phyloP scores from a whole-genome alignment of 352 stramenopile genomes.

The Phytophthora hibernalis region DNA sequence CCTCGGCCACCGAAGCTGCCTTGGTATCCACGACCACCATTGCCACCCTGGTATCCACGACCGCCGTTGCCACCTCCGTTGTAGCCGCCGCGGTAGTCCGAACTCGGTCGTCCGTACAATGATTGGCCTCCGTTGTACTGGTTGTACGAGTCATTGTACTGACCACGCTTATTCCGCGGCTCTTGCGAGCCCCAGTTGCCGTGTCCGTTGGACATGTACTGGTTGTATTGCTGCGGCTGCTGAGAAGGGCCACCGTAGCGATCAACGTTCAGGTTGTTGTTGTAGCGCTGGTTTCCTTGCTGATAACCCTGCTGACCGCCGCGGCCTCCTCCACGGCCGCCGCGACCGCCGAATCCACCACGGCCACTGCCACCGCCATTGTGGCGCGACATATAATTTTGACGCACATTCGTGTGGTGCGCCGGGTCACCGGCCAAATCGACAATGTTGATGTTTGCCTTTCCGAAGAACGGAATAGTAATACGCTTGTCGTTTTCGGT shows the following conservation, averaged over 20 bases:
- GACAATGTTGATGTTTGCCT: constrained; percentile 88
- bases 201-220: constrained; percentile 78
- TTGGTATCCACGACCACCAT: constrained; percentile 37
- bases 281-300: constrained; percentile 47
- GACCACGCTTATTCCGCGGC: constrained; percentile 75
- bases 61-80: constrained; percentile 29
- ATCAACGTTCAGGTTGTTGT: constrained; percentile 77
- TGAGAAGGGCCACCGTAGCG: constrained; percentile 45
- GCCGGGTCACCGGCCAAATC: constrained; percentile 68
- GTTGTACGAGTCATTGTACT: constrained; percentile 49
- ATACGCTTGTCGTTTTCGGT: constrained; percentile 72
- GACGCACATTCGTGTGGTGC: constrained; percentile 66
- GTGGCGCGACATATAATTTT: constrained; percentile 52
- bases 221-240: constrained; percentile 73
- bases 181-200: constrained; percentile 86
- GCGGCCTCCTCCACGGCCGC: constrained; percentile 15
- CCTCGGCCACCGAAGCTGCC: constrained; percentile 40
- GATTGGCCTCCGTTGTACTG: constrained; percentile 37
- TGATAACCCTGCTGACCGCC: constrained; percentile 38
- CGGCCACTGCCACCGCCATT: constrained; percentile 45
- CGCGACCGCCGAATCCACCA: constrained; percentile 34
- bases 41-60: constrained; percentile 34
- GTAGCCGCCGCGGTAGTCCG: constrained; percentile 39
- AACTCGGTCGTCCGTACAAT: constrained; percentile 41
- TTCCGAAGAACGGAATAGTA: constrained; percentile 82